A percentile compares a stretch with the other conserved stretches of the same genome.
Evolutionary conservation across 306 rosid species (phyloP).

Genomic region (Begonia fuchsioides): DNA sequence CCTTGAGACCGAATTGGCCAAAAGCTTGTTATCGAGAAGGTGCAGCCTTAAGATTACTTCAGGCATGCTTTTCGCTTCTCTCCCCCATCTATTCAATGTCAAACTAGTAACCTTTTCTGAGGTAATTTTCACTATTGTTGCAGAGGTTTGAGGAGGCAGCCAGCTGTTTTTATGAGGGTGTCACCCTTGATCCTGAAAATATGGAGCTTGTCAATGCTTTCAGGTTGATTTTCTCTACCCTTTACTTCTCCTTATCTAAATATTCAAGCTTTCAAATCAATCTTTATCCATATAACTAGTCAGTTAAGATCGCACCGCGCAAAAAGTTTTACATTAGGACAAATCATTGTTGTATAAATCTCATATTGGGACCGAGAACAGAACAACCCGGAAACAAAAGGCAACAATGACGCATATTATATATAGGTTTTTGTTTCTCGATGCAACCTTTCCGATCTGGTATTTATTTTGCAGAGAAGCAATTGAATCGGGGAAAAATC

Average conservation of each 20-base stretch:
- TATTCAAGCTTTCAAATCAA: not conserved
- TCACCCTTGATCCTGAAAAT: constrained; percentile 65
- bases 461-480: constrained; percentile 60
- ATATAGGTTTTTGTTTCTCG: too few species aligned
- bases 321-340: too few species aligned
- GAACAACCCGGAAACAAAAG: too few species aligned
- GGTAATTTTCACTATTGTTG: constrained; percentile 10
- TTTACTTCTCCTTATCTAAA: not conserved
- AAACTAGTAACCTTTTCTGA: too few species aligned
- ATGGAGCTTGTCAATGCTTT: constrained; percentile 70
- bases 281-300: too few species aligned
- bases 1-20: constrained; percentile 77
- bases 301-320: too few species aligned
- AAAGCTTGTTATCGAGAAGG: constrained; percentile 97
- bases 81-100: not conserved
- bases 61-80: constrained; percentile 34
- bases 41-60: constrained; percentile 75
- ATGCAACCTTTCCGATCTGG: too few species aligned
- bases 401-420: too few species aligned
- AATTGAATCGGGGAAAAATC: constrained; percentile 80
- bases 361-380: too few species aligned
- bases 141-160: constrained; percentile 98
- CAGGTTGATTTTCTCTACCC: constrained; percentile 34
- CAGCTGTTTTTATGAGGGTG: constrained; percentile 79
- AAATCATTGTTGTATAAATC: too few species aligned